Conservation (phyloP, 805 yeast species). For the Lipomyces lipofer region DNA sequence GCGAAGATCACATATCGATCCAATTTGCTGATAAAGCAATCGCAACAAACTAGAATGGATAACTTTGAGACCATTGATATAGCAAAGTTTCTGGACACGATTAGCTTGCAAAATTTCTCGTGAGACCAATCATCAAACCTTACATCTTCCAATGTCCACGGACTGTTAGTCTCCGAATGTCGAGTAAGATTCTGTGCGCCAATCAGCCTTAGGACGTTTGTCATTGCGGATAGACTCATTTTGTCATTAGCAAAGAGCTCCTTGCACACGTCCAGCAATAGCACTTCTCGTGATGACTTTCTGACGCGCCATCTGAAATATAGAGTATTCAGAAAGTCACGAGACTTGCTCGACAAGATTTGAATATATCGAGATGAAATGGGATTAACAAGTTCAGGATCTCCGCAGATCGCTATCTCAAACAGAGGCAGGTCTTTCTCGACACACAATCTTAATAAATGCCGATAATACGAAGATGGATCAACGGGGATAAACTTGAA, state of each 20-base stretch:
- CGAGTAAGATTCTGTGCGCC: neutral
- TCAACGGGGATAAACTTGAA: conserved; percentile 46
- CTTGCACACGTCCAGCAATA: conserved; percentile 54
- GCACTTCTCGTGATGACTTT: conserved; percentile 49
- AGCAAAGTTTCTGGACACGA: conserved; percentile 3
- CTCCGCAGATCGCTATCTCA: too few relatives aligned
- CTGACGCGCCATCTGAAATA: conserved; percentile 62
- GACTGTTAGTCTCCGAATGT: neutral
- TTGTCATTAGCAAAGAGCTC: conserved; percentile 34
- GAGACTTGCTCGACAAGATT: conserved; percentile 47
- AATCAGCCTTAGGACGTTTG: neutral
- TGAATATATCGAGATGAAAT: conserved; percentile 11
- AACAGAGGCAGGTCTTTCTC: conserved; percentile 41
- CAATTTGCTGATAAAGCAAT: neutral
- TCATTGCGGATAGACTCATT: neutral
- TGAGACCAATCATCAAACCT: neutral
- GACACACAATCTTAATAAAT: conserved; percentile 48
- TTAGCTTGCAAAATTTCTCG: neutral
- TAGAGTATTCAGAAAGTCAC: conserved; percentile 48
- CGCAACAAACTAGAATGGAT: conserved; percentile 3
- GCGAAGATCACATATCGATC: neutral
- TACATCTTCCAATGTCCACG: conserved; percentile 22
- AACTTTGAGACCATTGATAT: conserved; percentile 5
- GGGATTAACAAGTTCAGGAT: conserved; percentile 3
- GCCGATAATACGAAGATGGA: conserved; percentile 45